Conservation (phyloP, 192 early-diverging fungal genomes). For the Entophlyctis luteolus region DNA sequence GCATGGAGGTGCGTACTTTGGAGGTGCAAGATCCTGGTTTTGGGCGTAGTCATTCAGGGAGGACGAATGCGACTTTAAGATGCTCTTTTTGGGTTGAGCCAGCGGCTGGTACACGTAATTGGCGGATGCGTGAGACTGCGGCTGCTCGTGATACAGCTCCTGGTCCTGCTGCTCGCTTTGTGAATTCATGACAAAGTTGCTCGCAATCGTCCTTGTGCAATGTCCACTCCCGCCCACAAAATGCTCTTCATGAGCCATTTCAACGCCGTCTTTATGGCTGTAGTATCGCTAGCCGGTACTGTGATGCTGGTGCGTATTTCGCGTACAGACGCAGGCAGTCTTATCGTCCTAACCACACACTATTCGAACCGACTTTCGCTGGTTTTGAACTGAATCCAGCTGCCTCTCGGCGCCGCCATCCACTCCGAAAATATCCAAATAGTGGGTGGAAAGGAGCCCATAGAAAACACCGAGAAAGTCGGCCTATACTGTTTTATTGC, state of each 20-base stretch:
- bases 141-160: no score
- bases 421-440: conserved; percentile 15
- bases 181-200: no score
- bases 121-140: no score
- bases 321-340: no score
- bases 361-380: background rate
- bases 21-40: no score
- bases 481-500: conserved; percentile 29
- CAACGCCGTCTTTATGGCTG: conserved; percentile 17
- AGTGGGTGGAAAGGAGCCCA: conserved; percentile 28
- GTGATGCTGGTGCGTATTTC: conserved; percentile 19
- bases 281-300: conserved; percentile 4
- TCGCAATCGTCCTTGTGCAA: background rate
- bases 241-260: conserved; percentile 9
- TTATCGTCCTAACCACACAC: background rate
- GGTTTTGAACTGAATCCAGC: background rate
- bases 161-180: no score
- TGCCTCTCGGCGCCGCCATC: conserved; percentile 26
- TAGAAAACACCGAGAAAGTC: conserved; percentile 28
- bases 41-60: no score
- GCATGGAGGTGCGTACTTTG: no score
- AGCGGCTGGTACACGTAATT: background rate
- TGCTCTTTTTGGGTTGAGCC: background rate
- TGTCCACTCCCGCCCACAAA: background rate
- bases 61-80: no score